Evolutionary conservation across 2,329 filamentous ascomycete genomes (phyloP), one percentile per base, ranked within the genome.

Genomic region (Pyrenochaeta sp.): DNA sequence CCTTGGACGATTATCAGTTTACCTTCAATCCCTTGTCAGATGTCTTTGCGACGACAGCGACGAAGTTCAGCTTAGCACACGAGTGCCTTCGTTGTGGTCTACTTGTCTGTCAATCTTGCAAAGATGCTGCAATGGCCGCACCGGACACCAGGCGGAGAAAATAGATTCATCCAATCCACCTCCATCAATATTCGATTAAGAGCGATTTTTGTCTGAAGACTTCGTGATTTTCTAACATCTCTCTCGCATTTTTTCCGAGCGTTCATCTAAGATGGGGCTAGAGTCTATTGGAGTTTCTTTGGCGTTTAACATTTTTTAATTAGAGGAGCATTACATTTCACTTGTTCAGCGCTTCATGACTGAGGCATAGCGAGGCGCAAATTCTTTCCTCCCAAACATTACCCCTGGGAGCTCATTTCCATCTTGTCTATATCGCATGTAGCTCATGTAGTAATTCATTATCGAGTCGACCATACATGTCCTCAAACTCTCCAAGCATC

Each of bases 51-150:
- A 12, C 8, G 24, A 8, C 46, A 36, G 5, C 32, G 7, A 37
- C 32, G 2, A 49, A 36, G 5, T 69, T 71, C 40, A 69, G 61
- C 50, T 58, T 67, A 15, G 66, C 68, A 9, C 62, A 66, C 44
- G 50, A 62, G 37, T 71, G 66, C 25, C n/a, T 34, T 1, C 2
- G 36, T 1, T 69, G 68, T 52, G 53, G 53, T 2, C 46, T 65
- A 5, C 37, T 68, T 1, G 56, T 69, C 6, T 71, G 68, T 47
- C 32, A 51, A 1, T 22, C 46, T 2, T 69, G 65, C 44, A 65
- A 59, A 42, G 61, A 61, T 0, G 44, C 51, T 9, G 8, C 54
- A n/a, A 9, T 61, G 30, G 34, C 36, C 10, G 22, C 22, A 28
- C 22, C 10, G 25, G 6, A 44, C 24, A 30, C 10, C 28, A 6